Percentiles rank a stretch among this genome's conserved stretches.
Conservation (phyloP, 163 green algal species). For the Chlorella variabilis region DNA sequence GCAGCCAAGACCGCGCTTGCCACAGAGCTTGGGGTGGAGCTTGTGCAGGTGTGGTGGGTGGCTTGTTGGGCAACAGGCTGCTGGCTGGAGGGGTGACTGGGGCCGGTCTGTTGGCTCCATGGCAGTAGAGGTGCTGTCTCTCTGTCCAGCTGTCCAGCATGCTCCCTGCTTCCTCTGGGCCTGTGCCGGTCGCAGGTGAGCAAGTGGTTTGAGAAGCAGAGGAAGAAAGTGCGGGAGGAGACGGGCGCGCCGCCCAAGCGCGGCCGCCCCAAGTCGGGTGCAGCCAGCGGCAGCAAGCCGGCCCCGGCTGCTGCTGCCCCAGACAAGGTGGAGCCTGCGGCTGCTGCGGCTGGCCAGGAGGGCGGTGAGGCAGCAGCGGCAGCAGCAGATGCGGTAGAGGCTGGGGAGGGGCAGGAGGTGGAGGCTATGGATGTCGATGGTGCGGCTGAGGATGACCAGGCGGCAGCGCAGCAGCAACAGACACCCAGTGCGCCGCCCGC, state of each 20-base stretch:
- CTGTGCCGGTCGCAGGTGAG: not conserved
- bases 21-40: not conserved
- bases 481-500: not conserved
- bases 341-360: not conserved
- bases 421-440: constrained; percentile 15
- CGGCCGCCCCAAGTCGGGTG: not conserved
- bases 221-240: constrained; percentile 31
- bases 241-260: constrained; percentile 10
- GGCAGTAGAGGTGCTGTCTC: too few species aligned
- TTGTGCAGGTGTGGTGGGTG: constrained; percentile 14
- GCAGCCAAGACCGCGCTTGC: constrained; percentile 17
- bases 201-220: constrained; percentile 42
- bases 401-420: not conserved
- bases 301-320: not conserved
- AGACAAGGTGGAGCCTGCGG: not conserved
- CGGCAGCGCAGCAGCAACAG: not conserved
- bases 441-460: not conserved
- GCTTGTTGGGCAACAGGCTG: too few species aligned
- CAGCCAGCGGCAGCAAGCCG: not conserved
- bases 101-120: too few species aligned
- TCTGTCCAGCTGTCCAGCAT: too few species aligned
- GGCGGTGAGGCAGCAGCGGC: not conserved
- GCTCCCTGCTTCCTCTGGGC: not conserved
- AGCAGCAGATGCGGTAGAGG: not conserved
- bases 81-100: not conserved